Evolutionary conservation across 192 early-diverging fungal genomes (phyloP), one percentile per base, ranked within the genome.

Genomic region (Linnemannia exigua): DNA sequence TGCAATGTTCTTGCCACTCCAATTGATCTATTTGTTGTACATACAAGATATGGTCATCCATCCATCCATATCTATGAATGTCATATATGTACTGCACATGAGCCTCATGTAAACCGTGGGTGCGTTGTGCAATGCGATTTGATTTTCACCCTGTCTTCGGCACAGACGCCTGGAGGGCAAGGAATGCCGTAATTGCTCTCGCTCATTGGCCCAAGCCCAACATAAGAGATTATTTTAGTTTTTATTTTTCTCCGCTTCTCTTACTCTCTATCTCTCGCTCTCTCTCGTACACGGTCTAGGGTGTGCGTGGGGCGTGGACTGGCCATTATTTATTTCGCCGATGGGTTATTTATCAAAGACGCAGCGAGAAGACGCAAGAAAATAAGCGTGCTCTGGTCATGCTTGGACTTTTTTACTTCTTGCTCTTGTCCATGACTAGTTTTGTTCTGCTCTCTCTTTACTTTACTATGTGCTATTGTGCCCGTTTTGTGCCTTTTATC

Each of bases 41-140:
- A 9, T 44, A 44, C 3, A 44, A 44, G 41, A 44, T 44, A 44
- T 6, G 9, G 41, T 44, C 41, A n/a, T n/a, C n/a, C n/a, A n/a
- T n/a, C n/a, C n/a, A n/a, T n/a, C n/a, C n/a, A 9, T 44, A 44
- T 44, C 41, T 44, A 44, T 6, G 25, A 61, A 28, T n/a, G 54
- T n/a, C n/a, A n/a, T n/a, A n/a, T n/a, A n/a, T n/a, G n/a, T n/a
- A 61, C 4, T 14, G 54, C 5, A 28, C 17, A 28, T 61, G 54
- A 61, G 6, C 17, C n/a, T n/a, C n/a, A 8, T 61, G 54, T 61
- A 14, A 4, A 28, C 54, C 72, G 75, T 76, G 76, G 15, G 47
- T 71, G 50, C 54, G 25, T 47, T 46, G 77, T 9, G 52, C 22
- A 52, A 22, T 77, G 76, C 67, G 36, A 70, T 77, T 77, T 63